Conservation (phyloP, 768 basidiomycete genomes). For the Suillus clintonianus region DNA sequence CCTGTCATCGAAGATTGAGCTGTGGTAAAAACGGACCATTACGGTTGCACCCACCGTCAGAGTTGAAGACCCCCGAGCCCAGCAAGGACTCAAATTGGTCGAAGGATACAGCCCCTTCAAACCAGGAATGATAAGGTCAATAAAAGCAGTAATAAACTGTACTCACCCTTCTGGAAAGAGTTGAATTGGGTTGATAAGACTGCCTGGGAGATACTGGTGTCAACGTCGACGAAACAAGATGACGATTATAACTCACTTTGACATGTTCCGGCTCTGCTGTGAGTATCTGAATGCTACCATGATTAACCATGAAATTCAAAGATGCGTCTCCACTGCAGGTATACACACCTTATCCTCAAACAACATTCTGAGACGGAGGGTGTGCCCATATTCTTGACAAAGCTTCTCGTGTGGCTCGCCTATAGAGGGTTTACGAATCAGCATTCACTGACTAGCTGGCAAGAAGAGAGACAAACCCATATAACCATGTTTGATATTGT, state of each 20-base stretch:
- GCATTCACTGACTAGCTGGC: not conserved
- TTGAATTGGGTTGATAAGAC: conserved; percentile 48
- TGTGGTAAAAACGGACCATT: not conserved
- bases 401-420: conserved; percentile 29
- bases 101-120: conserved; percentile 13
- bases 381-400: conserved; percentile 30
- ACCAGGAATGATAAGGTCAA: conserved; percentile 21
- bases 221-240: not conserved
- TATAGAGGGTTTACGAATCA: conserved; percentile 11
- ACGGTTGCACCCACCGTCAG: conserved; percentile 41
- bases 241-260: conserved; percentile 28
- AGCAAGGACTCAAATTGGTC: conserved; percentile 36
- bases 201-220: conserved; percentile 26
- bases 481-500: conserved; percentile 27
- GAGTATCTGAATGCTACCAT: conserved; percentile 35
- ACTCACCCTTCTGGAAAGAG: conserved; percentile 42
- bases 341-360: conserved; percentile 39
- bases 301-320: not conserved
- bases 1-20: conserved; percentile 28
- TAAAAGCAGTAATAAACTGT: conserved; percentile 4
- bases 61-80: conserved; percentile 62
- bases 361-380: conserved; percentile 35
- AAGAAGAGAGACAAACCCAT: conserved; percentile 22
- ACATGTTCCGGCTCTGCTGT: conserved; percentile 52
- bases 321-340: no score